A percentile compares a stretch with the other conserved stretches of the same genome.
Conservation (phyloP, 192 early-diverging fungal species). For the Nowakowskiella sp. region DNA sequence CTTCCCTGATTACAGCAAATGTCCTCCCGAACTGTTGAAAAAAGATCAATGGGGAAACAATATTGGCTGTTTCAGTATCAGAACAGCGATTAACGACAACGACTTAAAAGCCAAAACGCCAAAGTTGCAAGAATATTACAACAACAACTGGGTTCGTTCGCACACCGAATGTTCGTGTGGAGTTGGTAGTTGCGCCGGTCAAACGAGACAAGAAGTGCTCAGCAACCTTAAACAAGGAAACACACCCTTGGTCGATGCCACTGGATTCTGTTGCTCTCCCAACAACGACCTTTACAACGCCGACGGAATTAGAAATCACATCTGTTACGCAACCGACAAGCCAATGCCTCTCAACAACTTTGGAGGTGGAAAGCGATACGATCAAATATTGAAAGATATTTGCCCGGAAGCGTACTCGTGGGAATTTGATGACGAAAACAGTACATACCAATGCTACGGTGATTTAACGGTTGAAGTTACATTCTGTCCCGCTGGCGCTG, state of each 20-base stretch:
- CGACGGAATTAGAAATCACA: neutral
- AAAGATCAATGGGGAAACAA: neutral
- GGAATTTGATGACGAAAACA: conserved; percentile 29
- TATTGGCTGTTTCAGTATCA: neutral
- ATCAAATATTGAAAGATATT: conserved; percentile 24
- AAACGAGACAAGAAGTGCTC: neutral
- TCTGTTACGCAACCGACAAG: neutral
- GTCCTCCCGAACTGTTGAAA: conserved; percentile 1
- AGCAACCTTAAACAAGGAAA: conserved; percentile 1
- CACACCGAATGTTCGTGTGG: conserved; percentile 7
- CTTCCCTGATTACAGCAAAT: neutral
- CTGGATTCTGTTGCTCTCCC: neutral
- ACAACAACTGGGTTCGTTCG: too few species aligned
- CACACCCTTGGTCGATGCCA: conserved; percentile 2
- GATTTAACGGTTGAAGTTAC: too few species aligned
- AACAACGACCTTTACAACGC: neutral
- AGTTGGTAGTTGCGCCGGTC: conserved; percentile 4
- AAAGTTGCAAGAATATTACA: too few species aligned
- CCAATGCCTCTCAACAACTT: conserved; percentile 2
- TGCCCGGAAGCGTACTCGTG: conserved; percentile 29
- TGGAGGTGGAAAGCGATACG: conserved; percentile 16
- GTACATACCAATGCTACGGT: conserved; percentile 16
- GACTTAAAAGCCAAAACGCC: too few species aligned
- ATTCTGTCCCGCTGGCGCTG: too few species aligned
- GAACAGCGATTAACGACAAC: too few species aligned